Evolutionary conservation across 2,329 filamentous ascomycete genomes (phyloP), one percentile per base, ranked within the genome.

Genomic region (Hawksworthiomyces lignivorus): DNA sequence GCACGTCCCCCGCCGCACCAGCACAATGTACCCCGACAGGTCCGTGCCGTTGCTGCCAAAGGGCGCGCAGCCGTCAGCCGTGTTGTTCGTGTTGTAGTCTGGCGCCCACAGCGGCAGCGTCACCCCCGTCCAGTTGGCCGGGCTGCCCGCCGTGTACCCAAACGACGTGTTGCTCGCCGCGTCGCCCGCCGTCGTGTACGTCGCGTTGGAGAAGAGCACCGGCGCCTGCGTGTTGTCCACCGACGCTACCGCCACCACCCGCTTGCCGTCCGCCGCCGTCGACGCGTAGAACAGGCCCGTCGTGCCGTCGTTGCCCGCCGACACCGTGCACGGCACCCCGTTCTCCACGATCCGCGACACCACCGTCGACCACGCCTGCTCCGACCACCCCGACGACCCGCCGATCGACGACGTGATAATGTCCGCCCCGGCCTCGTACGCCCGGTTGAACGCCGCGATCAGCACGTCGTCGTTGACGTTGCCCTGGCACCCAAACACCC

Each of bases 1-100:
- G 55, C 78, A 82, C 8, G 60, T 68, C 36, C 77, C 77, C 19
- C 76, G 70, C 35, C 73, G 73, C 29, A 83, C 63, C 8, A 83
- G 68, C 4, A 80, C 76, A 28, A 84, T 70, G 37, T 72, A 63
- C 19, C 63, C 62, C 33, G 70, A 70, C 14, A 84, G 63, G 49
- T 81, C 71, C 1, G 77, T 74, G 0, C 73, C 77, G 45, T 65
- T 62, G 12, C 60, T 65, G 24, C 24, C 24, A 29, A 71, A 67
- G 7, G 70, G 56, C 2, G 64, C 54, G 52, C 80, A 83, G 10
- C 62, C 75, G 47, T 74, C 68, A 29, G 69, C 62, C 0, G 61
- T 48, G 22, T 70, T 62, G 2, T 63, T 62, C 12, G 67, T 66
- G 56, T 81, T 63, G 46, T 67, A 65, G 52, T 60, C 72, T 22